These are phyloP conservation scores for Caryopteris hybrid DNA, from an alignment of 305 asterid species.

Conservation along the genomic window DNA sequence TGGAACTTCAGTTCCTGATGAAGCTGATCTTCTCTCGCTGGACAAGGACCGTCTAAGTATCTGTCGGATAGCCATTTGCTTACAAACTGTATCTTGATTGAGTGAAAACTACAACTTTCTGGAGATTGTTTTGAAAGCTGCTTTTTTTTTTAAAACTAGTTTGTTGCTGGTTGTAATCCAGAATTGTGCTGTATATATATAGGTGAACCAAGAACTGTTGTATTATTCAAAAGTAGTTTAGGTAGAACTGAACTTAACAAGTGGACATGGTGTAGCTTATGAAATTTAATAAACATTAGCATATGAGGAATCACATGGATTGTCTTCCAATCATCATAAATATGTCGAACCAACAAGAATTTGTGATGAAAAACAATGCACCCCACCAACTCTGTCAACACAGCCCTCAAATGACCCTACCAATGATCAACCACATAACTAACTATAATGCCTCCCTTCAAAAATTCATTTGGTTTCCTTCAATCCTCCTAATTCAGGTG, in stretches of 20 bases:
- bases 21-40: not conserved
- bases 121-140: not conserved
- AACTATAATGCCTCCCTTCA: too few relatives aligned
- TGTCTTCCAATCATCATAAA: not conserved
- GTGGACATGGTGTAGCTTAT: not conserved
- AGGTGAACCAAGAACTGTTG: not conserved
- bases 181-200: slow-evolving; percentile 23
- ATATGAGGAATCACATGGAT: not conserved
- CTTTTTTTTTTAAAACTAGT: not conserved
- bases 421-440: not conserved
- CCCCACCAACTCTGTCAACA: not conserved
- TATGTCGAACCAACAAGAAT: not conserved
- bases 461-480: too few relatives aligned
- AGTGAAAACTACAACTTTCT: not conserved
- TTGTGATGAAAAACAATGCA: not conserved
- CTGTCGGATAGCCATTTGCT: slow-evolving; percentile 15
- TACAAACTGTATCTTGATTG: not conserved
- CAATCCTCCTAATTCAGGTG: too few relatives aligned
- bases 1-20: not conserved
- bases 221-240: too few relatives aligned
- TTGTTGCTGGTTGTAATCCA: slow-evolving; percentile 2
- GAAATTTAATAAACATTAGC: not conserved
- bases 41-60: slow-evolving; percentile 20
- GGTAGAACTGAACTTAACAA: too few relatives aligned
- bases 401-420: not conserved